phyloP scores from a whole-genome alignment of 768 basidiomycete genomes.

The Russula compacta region DNA sequence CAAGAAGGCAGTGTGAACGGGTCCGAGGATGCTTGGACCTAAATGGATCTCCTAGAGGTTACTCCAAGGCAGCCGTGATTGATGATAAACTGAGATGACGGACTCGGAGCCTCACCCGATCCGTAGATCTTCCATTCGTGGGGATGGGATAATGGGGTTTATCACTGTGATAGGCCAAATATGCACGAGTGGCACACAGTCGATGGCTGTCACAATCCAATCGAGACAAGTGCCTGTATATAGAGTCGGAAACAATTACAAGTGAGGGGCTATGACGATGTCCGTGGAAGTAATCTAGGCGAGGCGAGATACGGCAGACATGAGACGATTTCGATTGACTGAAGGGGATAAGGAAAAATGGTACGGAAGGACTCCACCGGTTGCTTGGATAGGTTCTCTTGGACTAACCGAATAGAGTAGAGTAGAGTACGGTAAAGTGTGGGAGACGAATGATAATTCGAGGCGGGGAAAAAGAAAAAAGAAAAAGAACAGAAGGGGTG shows the following conservation, averaged over 20 bases:
- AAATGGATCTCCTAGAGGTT: neutral
- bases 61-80: neutral
- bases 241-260: neutral
- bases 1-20: neutral
- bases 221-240: too few species aligned
- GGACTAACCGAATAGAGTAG: neutral
- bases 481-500: neutral
- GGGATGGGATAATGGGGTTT: neutral
- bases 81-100: neutral
- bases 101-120: neutral
- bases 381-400: neutral
- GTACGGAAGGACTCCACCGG: neutral
- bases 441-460: neutral
- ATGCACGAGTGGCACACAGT: neutral
- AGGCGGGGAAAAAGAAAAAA: neutral
- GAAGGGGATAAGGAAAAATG: neutral
- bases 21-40: conserved; percentile 3
- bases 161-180: neutral
- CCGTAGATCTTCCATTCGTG: neutral
- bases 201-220: neutral
- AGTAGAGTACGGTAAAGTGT: neutral
- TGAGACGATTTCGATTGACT: neutral
- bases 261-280: neutral
- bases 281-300: neutral
- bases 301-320: neutral